phyloP scores from a whole-genome alignment of 2,329 filamentous ascomycete species.

The Phialemonium atrogriseum region DNA sequence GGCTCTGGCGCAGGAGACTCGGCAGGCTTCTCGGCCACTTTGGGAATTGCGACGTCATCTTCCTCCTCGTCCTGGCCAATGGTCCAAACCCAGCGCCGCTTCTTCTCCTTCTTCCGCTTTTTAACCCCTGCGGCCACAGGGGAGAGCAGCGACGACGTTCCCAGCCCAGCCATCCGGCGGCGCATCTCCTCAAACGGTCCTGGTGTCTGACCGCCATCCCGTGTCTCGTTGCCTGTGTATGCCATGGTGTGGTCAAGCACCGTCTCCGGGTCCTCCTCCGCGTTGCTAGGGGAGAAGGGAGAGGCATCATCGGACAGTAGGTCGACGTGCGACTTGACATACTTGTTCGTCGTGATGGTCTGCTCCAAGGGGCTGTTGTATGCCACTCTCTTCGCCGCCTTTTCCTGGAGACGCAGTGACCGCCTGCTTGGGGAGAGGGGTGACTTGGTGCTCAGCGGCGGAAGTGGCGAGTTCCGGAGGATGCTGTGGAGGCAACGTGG shows the following conservation, averaged over 20 bases:
- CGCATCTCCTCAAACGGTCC: constrained; percentile 58
- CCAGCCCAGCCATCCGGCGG: constrained; percentile 43
- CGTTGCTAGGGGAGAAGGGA: constrained; percentile 32
- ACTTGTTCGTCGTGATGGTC: constrained; percentile 55
- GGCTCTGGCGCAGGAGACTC: constrained; percentile 5
- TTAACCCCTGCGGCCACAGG: constrained; percentile 35
- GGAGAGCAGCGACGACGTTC: constrained; percentile 30
- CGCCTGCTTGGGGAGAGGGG: constrained; percentile 45
- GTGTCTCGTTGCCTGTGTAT: constrained; percentile 45
- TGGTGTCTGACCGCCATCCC: constrained; percentile 54
- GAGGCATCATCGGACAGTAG: constrained; percentile 50
- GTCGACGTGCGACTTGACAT: constrained; percentile 56
- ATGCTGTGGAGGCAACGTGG: constrained; percentile 54
- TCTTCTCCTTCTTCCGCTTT: constrained; percentile 56
- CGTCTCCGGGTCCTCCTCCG: constrained; percentile 28
- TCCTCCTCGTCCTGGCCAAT: constrained; percentile 46
- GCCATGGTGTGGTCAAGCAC: constrained; percentile 41
- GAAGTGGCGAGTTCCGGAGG: constrained; percentile 57
- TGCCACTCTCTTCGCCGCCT: constrained; percentile 46
- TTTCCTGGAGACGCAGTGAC: constrained; percentile 46
- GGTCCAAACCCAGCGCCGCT: constrained; percentile 58
- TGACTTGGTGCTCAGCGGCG: constrained; percentile 39
- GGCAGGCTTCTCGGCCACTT: constrained; percentile 10
- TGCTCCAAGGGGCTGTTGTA: constrained; percentile 56
- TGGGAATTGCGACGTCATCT: constrained; percentile 22